These are phyloP conservation scores for Exophiala bonariae DNA, from an alignment of 2,329 filamentous ascomycete genomes.

Conservation along the genomic window DNA sequence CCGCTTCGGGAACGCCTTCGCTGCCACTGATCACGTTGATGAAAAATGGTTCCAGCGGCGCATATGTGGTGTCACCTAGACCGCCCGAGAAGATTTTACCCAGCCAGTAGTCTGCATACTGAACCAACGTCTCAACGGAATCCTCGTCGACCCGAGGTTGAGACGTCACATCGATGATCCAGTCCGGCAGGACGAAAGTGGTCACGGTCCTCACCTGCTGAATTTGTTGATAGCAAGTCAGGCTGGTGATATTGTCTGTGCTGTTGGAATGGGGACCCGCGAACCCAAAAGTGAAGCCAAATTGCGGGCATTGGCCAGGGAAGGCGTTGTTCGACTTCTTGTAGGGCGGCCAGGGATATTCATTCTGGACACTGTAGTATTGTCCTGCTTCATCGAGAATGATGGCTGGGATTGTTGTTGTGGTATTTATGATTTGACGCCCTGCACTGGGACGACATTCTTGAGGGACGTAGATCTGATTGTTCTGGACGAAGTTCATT, in stretches of 20 bases:
- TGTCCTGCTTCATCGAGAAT: background rate
- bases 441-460: background rate
- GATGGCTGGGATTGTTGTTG: background rate
- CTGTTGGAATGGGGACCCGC: constrained; percentile 5
- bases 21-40: background rate
- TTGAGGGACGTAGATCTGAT: background rate
- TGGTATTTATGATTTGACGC: background rate
- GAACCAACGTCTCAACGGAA: background rate
- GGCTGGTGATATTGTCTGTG: constrained; percentile 7
- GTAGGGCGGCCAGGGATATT: background rate
- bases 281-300: constrained; percentile 15
- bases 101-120: background rate
- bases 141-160: background rate
- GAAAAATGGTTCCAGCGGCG: background rate
- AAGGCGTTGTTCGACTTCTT: background rate
- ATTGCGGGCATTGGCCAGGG: constrained; percentile 7
- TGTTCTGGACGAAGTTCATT: background rate
- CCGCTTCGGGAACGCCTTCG: background rate
- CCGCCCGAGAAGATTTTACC: background rate
- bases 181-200: background rate
- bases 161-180: background rate
- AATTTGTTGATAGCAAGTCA: constrained; percentile 16
- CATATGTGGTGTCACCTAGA: background rate
- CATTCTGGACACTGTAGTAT: background rate
- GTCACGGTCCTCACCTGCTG: constrained; percentile 4